Conservation (phyloP, 129 eudicot species). For the Smallanthus sonchifolius region DNA sequence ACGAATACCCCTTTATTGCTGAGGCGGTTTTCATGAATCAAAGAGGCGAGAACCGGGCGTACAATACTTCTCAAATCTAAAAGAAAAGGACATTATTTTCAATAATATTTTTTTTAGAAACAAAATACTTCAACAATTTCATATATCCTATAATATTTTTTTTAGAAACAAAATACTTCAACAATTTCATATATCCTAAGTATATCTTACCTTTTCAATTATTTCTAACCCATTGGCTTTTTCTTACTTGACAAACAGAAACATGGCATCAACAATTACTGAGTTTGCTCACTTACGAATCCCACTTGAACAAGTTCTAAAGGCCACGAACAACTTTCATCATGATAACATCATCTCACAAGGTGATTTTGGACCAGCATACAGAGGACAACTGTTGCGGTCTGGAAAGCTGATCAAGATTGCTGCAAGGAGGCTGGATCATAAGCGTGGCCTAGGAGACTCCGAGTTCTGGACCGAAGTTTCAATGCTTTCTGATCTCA, state of each 20-base stretch:
- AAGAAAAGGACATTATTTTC: no score
- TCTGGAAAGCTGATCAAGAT: not conserved
- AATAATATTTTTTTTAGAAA: no score
- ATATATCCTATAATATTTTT: no score
- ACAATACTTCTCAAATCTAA: no score
- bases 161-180: no score
- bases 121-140: no score
- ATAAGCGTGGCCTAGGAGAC: not conserved
- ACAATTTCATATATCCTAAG: no score
- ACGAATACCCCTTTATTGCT: no score
- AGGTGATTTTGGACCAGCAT: not conserved
- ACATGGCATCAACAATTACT: not conserved
- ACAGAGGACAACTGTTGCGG: not conserved
- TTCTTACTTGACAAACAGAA: not conserved
- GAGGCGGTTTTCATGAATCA: no score
- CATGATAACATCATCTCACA: not conserved
- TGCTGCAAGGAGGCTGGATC: not conserved
- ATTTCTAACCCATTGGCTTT: no score
- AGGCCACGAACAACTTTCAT: not conserved
- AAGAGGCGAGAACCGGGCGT: no score
- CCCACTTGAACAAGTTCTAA: not conserved
- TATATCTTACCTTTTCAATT: no score
- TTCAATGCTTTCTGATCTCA: not conserved
- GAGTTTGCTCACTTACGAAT: not conserved
- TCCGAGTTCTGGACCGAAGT: not conserved